Base-by-base conservation (phyloP, 352 stramenopile species). In the Peronosclerospora sorghi region DNA sequence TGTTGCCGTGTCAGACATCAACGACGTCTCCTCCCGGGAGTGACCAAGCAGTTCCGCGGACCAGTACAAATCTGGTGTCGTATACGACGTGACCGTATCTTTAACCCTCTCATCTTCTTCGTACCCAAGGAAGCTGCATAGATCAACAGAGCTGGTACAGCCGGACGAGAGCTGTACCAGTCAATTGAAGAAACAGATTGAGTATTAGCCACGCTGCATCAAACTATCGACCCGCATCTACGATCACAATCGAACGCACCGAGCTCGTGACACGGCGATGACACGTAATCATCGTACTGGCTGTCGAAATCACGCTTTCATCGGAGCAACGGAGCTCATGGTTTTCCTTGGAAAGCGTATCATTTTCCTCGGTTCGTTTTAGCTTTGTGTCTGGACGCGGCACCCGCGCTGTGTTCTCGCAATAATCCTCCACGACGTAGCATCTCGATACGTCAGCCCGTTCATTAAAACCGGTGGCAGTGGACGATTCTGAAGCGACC, bases 301-400 rank as follows among this genome's bases (percentile, higher is more conserved):
- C 73, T 23, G 70, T 82, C 40, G 73, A 86, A 21, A 56, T 42
- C n/a, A 88, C 59, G 40, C 76, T 88, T 36, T 67, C 57, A 4
- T 58, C 65, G 10, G 59, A 73, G 3, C 44, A 59, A 13, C 56
- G 59, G 8, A 65, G 58, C 32, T 71, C 48, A n/a, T 59, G 45
- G 44, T 67, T 27, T 39, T 62, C 49, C 17, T 41, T 34, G 24
- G 32, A 17, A 38, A n/a, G n/a, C n/a, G n/a, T n/a, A n/a, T n/a
- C n/a, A n/a, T n/a, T n/a, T n/a, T n/a, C n/a, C n/a, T n/a, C n/a
- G n/a, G n/a, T n/a, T n/a, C n/a, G n/a, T n/a, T n/a, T n/a, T n/a
- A n/a, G n/a, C n/a, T n/a, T n/a, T 21, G 18, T 27, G 5, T 27
- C 43, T 20, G 41, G 35, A 40, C 36, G 50, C 18, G 54, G 36